Evolutionary conservation across 148 eudicot species (phyloP).

Genomic region (Rhododendron ovatum): DNA sequence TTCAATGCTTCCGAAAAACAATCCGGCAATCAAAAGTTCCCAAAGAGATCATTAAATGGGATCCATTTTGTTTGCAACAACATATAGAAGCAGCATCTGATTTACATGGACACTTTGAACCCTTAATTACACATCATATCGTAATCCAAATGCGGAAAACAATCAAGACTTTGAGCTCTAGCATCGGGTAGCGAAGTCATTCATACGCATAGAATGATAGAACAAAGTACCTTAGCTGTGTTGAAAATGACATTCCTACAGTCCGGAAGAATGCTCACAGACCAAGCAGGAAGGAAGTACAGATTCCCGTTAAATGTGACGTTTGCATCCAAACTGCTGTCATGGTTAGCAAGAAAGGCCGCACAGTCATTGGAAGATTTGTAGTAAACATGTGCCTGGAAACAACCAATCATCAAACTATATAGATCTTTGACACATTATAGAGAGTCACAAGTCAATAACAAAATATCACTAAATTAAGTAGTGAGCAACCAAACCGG

Average conservation of each 20-base stretch:
- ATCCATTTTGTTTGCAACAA: not conserved
- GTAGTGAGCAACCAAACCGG: not conserved
- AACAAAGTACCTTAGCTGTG: conserved; percentile 57
- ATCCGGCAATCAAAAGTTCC: too few relatives aligned
- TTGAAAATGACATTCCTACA: conserved; percentile 49
- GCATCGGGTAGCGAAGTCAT: not conserved
- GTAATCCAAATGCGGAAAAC: not conserved
- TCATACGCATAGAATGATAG: not conserved
- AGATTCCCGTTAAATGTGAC: conserved; percentile 38
- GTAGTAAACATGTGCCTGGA: conserved; percentile 47
- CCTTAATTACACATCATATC: not conserved
- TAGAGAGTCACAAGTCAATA: not conserved
- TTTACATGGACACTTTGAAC: not conserved
- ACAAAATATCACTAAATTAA: not conserved
- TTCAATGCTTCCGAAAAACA: too few relatives aligned
- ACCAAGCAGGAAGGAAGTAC: conserved; percentile 69
- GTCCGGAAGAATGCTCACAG: conserved; percentile 76
- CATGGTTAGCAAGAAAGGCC: conserved; percentile 48
- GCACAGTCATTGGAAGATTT: conserved; percentile 44
- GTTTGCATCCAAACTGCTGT: conserved; percentile 34
- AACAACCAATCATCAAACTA: conserved; percentile 1
- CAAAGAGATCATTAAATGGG: not conserved
- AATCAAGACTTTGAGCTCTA: not conserved
- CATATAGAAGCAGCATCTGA: not conserved
- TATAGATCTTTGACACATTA: not conserved